Evolutionary conservation across 2,329 filamentous ascomycete genomes (phyloP).

Genomic region (Fulvia fulva): DNA sequence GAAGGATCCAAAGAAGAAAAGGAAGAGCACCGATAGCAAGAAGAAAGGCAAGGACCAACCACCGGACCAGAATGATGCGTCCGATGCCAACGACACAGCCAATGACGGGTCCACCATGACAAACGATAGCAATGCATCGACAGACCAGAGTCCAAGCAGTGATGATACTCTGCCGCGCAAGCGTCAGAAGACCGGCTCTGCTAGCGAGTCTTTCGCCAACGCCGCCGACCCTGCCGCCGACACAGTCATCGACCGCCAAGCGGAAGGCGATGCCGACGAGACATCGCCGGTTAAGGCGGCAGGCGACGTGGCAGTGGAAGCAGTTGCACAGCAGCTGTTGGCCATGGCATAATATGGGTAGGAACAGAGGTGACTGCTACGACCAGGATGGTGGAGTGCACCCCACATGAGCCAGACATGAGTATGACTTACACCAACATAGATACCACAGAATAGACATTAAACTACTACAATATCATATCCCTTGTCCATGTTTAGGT

Average conservation of each 20-base stretch:
- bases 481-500: not conserved
- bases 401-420: not conserved
- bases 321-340: not conserved
- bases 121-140: not conserved
- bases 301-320: too few relatives aligned
- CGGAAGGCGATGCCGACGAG: not conserved
- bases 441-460: not conserved
- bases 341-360: not conserved
- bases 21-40: not conserved
- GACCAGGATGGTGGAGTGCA: not conserved
- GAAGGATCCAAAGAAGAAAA: not conserved
- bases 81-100: too few relatives aligned
- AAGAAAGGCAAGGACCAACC: not conserved
- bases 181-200: not conserved
- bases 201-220: not conserved
- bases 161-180: not conserved
- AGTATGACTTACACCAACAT: not conserved
- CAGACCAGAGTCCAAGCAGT: not conserved
- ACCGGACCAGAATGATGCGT: not conserved
- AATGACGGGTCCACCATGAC: not conserved
- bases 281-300: not conserved
- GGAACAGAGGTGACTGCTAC: not conserved
- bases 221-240: not conserved
- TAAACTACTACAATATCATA: not conserved
- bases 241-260: not conserved